Evolutionary conservation across 2,329 filamentous ascomycete genomes (phyloP).

Genomic region (Ceratocystiopsis brevicomis): DNA sequence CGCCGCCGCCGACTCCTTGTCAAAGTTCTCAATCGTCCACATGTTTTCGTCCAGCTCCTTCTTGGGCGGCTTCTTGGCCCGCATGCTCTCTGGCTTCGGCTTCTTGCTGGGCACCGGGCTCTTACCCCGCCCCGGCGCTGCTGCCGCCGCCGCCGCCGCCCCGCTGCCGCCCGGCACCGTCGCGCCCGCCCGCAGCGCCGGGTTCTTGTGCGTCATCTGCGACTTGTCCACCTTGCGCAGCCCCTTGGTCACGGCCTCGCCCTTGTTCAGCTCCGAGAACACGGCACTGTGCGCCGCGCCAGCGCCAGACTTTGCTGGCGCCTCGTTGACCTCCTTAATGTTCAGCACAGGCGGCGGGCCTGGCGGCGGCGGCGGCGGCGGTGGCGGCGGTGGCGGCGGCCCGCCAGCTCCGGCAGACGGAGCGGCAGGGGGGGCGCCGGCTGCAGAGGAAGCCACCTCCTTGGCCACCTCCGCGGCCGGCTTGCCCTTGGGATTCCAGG

Average conservation of each 20-base stretch:
- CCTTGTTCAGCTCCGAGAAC: slow-evolving; percentile 80
- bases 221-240: slow-evolving; percentile 87
- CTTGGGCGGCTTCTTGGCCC: slow-evolving; percentile 60
- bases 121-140: slow-evolving; percentile 44
- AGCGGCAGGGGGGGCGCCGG: slow-evolving; percentile 26
- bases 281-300: slow-evolving; percentile 65
- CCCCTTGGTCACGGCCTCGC: slow-evolving; percentile 68
- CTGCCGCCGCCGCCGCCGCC: slow-evolving; percentile 9
- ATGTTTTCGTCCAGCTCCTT: slow-evolving; percentile 77
- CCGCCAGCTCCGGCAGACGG: slow-evolving; percentile 31
- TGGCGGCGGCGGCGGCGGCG: slow-evolving; percentile 51
- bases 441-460: slow-evolving; percentile 32
- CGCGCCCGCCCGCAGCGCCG: slow-evolving; percentile 55
- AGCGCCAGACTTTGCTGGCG: slow-evolving; percentile 18
- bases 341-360: slow-evolving; percentile 50
- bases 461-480: slow-evolving; percentile 48
- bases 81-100: slow-evolving; percentile 71
- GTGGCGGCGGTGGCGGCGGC: slow-evolving; percentile 41
- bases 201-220: slow-evolving; percentile 98
- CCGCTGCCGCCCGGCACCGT: slow-evolving; percentile 40
- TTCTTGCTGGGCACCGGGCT: slow-evolving; percentile 78
- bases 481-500: slow-evolving; percentile 67
- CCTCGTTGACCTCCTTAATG: slow-evolving; percentile 29
- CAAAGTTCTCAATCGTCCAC: slow-evolving; percentile 92
- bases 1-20: slow-evolving; percentile 38